Percentiles rank a stretch among this genome's conserved stretches.
Conservation (phyloP, 1,284 basidiomycete genomes). For the Rhodotorula sp. region DNA sequence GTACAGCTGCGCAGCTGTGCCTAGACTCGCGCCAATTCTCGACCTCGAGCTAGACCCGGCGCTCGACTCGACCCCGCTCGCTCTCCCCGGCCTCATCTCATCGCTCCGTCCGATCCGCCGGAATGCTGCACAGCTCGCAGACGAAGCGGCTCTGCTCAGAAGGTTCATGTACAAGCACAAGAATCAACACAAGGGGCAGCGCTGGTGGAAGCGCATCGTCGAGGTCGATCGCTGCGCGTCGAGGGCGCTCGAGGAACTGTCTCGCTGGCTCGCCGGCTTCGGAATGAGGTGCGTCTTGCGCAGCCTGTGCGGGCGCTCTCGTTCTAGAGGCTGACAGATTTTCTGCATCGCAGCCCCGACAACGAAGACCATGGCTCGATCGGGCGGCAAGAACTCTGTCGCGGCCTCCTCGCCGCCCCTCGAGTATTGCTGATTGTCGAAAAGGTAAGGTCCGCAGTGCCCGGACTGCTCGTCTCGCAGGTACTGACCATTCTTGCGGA, state of each 20-base stretch:
- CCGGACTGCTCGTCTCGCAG: not conserved
- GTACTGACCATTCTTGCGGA: not conserved
- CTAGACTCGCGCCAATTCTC: not conserved
- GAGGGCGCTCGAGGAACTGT: constrained; percentile 21
- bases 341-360: not conserved
- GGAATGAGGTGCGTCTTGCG: constrained; percentile 19
- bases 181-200: constrained; percentile 37
- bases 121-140: constrained; percentile 11
- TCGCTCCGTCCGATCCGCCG: constrained; percentile 34
- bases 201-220: constrained; percentile 35
- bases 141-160: constrained; percentile 27
- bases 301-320: not conserved
- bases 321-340: not conserved
- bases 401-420: constrained; percentile 14
- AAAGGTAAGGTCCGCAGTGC: constrained; percentile 13
- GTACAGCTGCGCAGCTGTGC: not conserved
- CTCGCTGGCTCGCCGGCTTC: constrained; percentile 15
- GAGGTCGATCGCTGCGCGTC: constrained; percentile 21
- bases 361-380: constrained; percentile 13
- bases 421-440: constrained; percentile 21
- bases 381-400: constrained; percentile 1
- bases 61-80: not conserved
- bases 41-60: not conserved
- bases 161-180: constrained; percentile 42
- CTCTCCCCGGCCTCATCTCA: constrained; percentile 36